phyloP scores from a whole-genome alignment of 257 asterid species.

The Primulina huaijiensis region DNA sequence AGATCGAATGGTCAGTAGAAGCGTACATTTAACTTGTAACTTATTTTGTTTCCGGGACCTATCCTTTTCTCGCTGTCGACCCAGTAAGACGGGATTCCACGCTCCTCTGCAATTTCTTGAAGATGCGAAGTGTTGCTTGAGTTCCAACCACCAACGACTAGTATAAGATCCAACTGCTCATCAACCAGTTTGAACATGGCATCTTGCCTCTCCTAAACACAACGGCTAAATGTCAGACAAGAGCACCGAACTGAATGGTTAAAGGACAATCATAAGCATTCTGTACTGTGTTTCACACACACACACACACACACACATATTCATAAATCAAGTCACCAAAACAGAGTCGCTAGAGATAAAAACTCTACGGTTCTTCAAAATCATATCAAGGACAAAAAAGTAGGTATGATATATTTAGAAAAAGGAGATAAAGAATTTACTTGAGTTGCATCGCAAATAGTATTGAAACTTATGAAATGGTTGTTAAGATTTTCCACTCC shows the following conservation, averaged over 20 bases:
- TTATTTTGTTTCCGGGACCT: slow-evolving; percentile 89
- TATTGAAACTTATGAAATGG: slow-evolving; percentile 58
- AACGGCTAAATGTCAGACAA: slow-evolving; percentile 22
- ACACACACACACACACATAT: not conserved
- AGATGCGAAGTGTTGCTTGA: slow-evolving; percentile 98
- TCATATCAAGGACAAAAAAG: not conserved
- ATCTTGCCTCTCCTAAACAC: slow-evolving; percentile 88
- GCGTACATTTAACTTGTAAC: slow-evolving; percentile 75
- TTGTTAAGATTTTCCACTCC: slow-evolving; percentile 51
- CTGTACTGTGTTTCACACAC: not conserved
- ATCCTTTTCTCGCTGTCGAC: slow-evolving; percentile 78
- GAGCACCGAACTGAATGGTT: slow-evolving; percentile 11
- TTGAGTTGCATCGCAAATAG: slow-evolving; percentile 62
- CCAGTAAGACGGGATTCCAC: slow-evolving; percentile 96
- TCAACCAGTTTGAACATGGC: slow-evolving; percentile 97
- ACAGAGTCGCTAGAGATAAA: no score
- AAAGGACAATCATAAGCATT: not conserved
- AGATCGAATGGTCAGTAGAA: slow-evolving; percentile 17
- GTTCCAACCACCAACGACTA: slow-evolving; percentile 99
- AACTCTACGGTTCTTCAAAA: no score
- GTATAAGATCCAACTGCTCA: slow-evolving; percentile 69
- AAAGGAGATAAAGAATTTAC: slow-evolving; percentile 19
- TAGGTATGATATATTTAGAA: not conserved
- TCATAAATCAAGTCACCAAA: not conserved
- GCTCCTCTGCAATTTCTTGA: slow-evolving; percentile 91